phyloP scores from a whole-genome alignment of 257 asterid genomes.

The Craterostigma plantagineum region DNA sequence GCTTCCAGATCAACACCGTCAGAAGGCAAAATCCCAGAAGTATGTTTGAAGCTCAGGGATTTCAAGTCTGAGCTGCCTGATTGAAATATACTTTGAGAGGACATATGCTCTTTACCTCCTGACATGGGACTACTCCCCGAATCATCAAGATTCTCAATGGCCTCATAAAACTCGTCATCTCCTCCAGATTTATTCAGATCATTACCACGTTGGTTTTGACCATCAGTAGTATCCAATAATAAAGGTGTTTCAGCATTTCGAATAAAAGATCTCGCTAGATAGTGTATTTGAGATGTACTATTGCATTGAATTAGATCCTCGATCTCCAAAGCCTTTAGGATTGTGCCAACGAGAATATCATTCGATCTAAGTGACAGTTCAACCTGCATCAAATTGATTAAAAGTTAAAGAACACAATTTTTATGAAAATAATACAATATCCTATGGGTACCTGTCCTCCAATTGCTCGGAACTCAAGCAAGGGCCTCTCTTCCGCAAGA shows the following conservation, averaged over 20 bases:
- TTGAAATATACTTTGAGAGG: constrained; percentile 12
- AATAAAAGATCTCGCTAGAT: constrained; percentile 76
- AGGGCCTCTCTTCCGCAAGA: constrained; percentile 63
- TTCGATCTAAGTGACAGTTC: constrained; percentile 60
- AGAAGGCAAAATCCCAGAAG: constrained; percentile 55
- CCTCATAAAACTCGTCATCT: constrained; percentile 87
- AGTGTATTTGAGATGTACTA: constrained; percentile 31
- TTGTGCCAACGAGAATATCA: constrained; percentile 76
- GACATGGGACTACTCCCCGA: constrained; percentile 33
- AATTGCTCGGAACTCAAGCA: constrained; percentile 84
- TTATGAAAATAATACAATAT: constrained; percentile 13
- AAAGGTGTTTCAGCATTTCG: constrained; percentile 43
- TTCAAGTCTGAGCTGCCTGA: constrained; percentile 21
- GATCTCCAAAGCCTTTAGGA: constrained; percentile 73
- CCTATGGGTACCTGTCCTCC: constrained; percentile 93
- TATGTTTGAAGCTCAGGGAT: constrained; percentile 63
- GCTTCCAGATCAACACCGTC: constrained; percentile 27
- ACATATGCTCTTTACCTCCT: constrained; percentile 10
- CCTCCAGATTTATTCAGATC: constrained; percentile 40
- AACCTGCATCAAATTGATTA: constrained; percentile 31
- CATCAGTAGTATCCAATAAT: constrained; percentile 20
- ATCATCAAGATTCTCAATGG: constrained; percentile 60
- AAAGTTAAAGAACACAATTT: constrained; percentile 8
- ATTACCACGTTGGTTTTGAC: constrained; percentile 16
- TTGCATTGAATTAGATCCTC: constrained; percentile 53